Conservation (phyloP, 164 flowering plant species). For the Malania oleifera region DNA sequence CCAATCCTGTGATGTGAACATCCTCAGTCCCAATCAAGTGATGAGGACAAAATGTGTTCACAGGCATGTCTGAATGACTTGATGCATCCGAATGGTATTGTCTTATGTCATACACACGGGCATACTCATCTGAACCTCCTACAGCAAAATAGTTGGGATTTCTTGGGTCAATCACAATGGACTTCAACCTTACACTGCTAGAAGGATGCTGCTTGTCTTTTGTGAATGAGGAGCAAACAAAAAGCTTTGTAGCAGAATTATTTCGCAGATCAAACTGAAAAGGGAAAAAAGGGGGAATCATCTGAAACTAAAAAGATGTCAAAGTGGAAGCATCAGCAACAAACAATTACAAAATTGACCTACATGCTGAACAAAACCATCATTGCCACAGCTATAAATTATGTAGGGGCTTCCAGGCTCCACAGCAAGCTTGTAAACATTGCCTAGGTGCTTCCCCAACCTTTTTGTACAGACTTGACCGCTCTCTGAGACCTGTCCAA, state of each 20-base stretch:
- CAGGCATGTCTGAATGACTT: slow-evolving; percentile 29
- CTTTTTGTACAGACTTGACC: slow-evolving; percentile 50
- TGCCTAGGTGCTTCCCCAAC: slow-evolving; percentile 55
- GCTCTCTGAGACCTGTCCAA: slow-evolving; percentile 42
- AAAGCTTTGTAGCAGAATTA: slow-evolving; percentile 49
- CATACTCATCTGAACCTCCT: slow-evolving; percentile 70
- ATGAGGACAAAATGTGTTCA: slow-evolving; percentile 49
- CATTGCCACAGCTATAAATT: slow-evolving; percentile 71
- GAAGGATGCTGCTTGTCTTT: slow-evolving; percentile 25
- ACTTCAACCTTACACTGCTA: slow-evolving; percentile 34
- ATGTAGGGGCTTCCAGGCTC: slow-evolving; percentile 79
- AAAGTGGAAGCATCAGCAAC: background rate
- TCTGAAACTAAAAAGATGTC: slow-evolving; percentile 3
- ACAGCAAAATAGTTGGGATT: slow-evolving; percentile 58
- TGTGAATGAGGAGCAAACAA: slow-evolving; percentile 41
- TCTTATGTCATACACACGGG: slow-evolving; percentile 73
- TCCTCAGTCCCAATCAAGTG: slow-evolving; percentile 34
- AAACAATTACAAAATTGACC: slow-evolving; percentile 10
- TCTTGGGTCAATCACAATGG: slow-evolving; percentile 66
- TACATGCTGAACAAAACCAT: slow-evolving; percentile 71
- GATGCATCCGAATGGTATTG: slow-evolving; percentile 37
- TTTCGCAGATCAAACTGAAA: slow-evolving; percentile 75
- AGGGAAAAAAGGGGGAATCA: slow-evolving; percentile 7
- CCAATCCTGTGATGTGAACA: slow-evolving; percentile 60
- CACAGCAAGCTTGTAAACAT: slow-evolving; percentile 57